Percentiles rank a stretch among this genome's conserved stretches.
Conservation (phyloP, 2,329 filamentous ascomycete species). For the Cucurbitaria berberidis region DNA sequence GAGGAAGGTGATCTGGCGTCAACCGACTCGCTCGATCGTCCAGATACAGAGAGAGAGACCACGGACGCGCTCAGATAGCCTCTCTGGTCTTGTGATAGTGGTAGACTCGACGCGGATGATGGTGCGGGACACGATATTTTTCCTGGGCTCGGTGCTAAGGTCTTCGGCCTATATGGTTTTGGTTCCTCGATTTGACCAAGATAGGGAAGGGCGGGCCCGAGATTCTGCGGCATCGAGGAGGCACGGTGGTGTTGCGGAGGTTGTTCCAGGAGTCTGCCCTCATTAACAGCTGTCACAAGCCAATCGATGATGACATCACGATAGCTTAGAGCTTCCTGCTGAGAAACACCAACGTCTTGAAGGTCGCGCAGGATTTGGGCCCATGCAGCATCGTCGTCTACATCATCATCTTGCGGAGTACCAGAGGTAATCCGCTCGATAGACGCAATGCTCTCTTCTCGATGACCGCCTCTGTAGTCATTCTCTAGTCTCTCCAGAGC, state of each 20-base stretch:
- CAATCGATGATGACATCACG: constrained; percentile 39
- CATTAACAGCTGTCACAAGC: constrained; percentile 40
- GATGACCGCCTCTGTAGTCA: constrained; percentile 38
- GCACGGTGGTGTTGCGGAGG: constrained; percentile 9
- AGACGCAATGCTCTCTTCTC: constrained; percentile 37
- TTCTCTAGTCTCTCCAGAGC: constrained; percentile 37
- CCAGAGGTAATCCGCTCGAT: constrained; percentile 29
- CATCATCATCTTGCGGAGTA: constrained; percentile 12
- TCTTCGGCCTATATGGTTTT: constrained; percentile 2
- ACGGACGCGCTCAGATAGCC: constrained; percentile 3
- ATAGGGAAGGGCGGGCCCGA: constrained; percentile 1
- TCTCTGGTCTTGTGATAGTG: neutral
- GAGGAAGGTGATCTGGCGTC: neutral
- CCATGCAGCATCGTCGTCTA: constrained; percentile 38
- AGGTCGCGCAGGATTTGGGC: constrained; percentile 40
- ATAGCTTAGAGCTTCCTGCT: constrained; percentile 29
- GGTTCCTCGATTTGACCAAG: neutral
- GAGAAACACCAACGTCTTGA: constrained; percentile 38
- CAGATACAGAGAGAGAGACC: neutral
- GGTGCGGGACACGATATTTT: neutral
- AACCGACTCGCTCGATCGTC: neutral
- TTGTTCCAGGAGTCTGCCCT: constrained; percentile 36
- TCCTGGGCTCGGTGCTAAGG: neutral
- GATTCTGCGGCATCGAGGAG: constrained; percentile 7
- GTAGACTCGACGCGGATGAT: neutral